phyloP scores from a whole-genome alignment of 1,284 basidiomycete genomes.

The Stygiomarasmius scandens region DNA sequence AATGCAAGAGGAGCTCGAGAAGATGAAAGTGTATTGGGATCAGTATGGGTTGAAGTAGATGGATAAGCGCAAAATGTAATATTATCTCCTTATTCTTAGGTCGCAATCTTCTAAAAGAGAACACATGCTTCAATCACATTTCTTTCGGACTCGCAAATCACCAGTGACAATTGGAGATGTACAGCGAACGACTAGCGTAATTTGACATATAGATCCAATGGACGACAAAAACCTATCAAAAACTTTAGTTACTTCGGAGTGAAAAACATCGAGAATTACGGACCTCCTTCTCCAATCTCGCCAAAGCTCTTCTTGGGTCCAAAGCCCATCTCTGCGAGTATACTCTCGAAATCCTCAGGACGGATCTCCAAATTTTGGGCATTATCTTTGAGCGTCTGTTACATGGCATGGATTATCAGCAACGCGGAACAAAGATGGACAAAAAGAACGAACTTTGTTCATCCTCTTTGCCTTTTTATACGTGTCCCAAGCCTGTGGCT shows the following conservation, averaged over 20 bases:
- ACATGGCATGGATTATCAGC: not conserved
- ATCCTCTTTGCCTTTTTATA: constrained; percentile 75
- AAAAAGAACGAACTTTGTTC: constrained; percentile 47
- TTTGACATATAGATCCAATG: constrained; percentile 31
- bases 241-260: not conserved
- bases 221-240: constrained; percentile 31
- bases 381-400: constrained; percentile 59
- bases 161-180: too few species aligned
- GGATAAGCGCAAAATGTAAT: not conserved
- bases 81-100: too few species aligned
- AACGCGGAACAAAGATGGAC: constrained; percentile 1
- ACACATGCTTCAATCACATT: not conserved
- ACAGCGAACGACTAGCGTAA: not conserved
- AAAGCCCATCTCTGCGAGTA: constrained; percentile 68
- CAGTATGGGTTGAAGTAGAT: constrained; percentile 70
- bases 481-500: constrained; percentile 80
- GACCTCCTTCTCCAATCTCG: constrained; percentile 59
- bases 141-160: not conserved
- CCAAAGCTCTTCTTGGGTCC: constrained; percentile 51
- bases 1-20: constrained; percentile 64
- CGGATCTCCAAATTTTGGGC: constrained; percentile 55
- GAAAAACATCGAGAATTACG: constrained; percentile 19
- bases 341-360: constrained; percentile 59
- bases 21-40: constrained; percentile 83
- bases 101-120: too few species aligned